Evolutionary conservation across 169 alveolate genomes (phyloP).

Genomic region (Babesia sp.): DNA sequence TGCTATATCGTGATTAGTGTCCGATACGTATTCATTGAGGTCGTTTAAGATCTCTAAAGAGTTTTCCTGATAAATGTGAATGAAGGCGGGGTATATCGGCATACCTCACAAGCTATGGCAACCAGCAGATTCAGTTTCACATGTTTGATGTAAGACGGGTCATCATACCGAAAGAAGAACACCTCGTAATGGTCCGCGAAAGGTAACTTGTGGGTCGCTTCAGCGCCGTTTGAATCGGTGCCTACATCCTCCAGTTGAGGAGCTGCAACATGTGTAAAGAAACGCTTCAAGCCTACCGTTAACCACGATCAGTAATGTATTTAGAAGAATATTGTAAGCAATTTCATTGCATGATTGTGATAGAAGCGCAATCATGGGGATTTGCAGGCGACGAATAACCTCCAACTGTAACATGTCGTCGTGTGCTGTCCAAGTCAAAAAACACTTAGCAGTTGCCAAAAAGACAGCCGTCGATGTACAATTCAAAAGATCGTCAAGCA

Average conservation of each 20-base stretch:
- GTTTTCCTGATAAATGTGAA: slow-evolving; percentile 69
- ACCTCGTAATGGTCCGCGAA: slow-evolving; percentile 77
- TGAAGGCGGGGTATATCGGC: background rate
- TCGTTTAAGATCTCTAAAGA: slow-evolving; percentile 86
- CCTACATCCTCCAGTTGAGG: slow-evolving; percentile 18
- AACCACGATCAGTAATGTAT: slow-evolving; percentile 57
- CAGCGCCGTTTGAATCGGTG: background rate
- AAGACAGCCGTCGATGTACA: slow-evolving; percentile 93
- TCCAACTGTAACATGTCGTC: slow-evolving; percentile 75
- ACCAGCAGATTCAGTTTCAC: slow-evolving; percentile 79
- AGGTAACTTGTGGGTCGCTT: slow-evolving; percentile 17
- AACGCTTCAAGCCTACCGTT: slow-evolving; percentile 22
- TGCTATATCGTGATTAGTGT: slow-evolving; percentile 89
- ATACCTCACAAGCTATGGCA: slow-evolving; percentile 79
- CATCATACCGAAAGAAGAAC: slow-evolving; percentile 81
- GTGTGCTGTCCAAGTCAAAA: slow-evolving; percentile 73
- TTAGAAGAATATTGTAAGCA: slow-evolving; percentile 76
- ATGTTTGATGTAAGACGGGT: slow-evolving; percentile 81
- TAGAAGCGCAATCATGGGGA: slow-evolving; percentile 81
- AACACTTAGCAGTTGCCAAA: slow-evolving; percentile 87
- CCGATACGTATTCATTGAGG: slow-evolving; percentile 92
- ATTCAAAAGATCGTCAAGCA: slow-evolving; percentile 92
- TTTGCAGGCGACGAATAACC: slow-evolving; percentile 75
- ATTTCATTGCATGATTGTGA: slow-evolving; percentile 78
- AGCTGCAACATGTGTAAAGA: slow-evolving; percentile 5